A percentile compares a stretch with the other conserved stretches of the same genome.
Conservation (phyloP, 768 basidiomycete genomes). For the Kwoniella pini region DNA sequence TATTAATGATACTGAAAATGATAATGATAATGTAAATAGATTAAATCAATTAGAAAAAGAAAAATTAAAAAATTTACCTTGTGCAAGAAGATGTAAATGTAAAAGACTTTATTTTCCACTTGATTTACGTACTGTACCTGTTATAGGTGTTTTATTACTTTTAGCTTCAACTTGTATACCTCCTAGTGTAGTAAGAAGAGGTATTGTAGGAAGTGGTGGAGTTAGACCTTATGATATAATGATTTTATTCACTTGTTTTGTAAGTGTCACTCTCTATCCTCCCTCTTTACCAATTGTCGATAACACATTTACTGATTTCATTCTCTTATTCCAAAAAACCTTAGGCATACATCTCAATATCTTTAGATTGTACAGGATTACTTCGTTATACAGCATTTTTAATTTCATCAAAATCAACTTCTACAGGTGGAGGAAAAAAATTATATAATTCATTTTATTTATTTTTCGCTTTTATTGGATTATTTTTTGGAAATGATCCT, state of each 20-base stretch:
- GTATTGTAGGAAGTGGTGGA: constrained; percentile 76
- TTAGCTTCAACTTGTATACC: constrained; percentile 56
- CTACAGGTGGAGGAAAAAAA: constrained; percentile 61
- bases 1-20: too few relatives aligned
- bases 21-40: too few relatives aligned
- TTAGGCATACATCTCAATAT: constrained; percentile 81
- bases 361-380: constrained; percentile 84
- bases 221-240: constrained; percentile 91
- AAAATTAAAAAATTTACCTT: not conserved
- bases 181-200: constrained; percentile 63
- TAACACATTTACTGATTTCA: too few relatives aligned
- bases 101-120: constrained; percentile 37
- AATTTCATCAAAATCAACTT: constrained; percentile 77
- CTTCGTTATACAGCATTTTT: constrained; percentile 83
- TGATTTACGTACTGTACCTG: constrained; percentile 55
- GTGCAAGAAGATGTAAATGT: constrained; percentile 6
- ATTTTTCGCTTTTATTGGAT: constrained; percentile 74
- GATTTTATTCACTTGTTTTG: constrained; percentile 85
- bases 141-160: constrained; percentile 57
- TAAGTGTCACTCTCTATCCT: constrained; percentile 32
- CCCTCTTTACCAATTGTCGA: too few relatives aligned
- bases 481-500: constrained; percentile 89
- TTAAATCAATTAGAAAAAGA: not conserved
- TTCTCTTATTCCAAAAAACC: too few relatives aligned
- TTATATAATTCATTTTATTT: constrained; percentile 80